Base-by-base conservation (phyloP, 305 asterid genomes). In the Euphrasia arctica region DNA sequence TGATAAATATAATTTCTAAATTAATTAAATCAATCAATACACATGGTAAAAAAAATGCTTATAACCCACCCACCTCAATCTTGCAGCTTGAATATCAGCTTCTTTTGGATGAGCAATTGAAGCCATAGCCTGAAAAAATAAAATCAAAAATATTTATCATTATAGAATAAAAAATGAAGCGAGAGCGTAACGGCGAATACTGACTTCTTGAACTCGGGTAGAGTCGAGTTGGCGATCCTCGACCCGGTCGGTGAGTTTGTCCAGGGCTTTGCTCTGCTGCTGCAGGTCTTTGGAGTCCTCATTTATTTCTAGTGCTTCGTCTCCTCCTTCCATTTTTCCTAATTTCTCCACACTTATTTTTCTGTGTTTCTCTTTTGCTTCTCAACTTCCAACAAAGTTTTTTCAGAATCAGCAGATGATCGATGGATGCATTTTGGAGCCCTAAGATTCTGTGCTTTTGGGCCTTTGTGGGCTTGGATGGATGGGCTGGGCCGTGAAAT, bases 201-300 rank as follows among this genome's bases (percentile, higher is more conserved):
- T 45, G 51, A 89, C 94, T 81, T 88, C 90, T 75, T 92, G 98
- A 62, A 92, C 98, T 68, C 98, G 81, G 55, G 95, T 90, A 8
- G 98, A 92, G 72, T 92, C 91, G 63, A 89, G 97, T 72, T 92
- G 97, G 63, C 97, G 97, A 82, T 92, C 98, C 83, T 92, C 98
- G 61, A 92, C 98, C 67, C 94, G 95, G 70, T 92, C 97, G 22
- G 98, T 90, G 51, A 92, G 97, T 70, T 92, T 92, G 70, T 92
- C 97, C 51, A 92, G 72, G 7, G 97, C 98, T 74, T 93, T 93
- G 82, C 83, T 90, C 83, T 93, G 91, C 81, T 86, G 89, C 72
- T 88, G 91, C 72, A 82, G 63, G 69, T 86, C 96, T 75, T 88
- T 88, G 3, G 96, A 88, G 64, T 88, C 94, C 42, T 69, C 74